phyloP scores from a whole-genome alignment of 73 alveolate species.

The Symbiodinium natans region DNA sequence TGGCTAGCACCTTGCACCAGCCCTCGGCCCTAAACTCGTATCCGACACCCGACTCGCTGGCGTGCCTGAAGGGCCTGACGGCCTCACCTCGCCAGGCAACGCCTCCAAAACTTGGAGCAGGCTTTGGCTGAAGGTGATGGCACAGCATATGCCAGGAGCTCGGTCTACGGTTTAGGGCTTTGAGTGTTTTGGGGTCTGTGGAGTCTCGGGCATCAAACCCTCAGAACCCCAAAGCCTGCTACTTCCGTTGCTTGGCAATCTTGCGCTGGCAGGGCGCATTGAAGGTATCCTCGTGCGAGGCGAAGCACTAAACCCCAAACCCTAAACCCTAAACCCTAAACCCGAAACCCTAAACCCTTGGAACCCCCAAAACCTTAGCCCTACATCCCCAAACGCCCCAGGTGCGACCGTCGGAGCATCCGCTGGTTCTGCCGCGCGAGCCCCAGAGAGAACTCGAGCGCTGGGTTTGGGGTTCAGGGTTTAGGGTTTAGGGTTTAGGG shows the following conservation, averaged over 20 bases:
- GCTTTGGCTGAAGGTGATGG: constrained; percentile 19
- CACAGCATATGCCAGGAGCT: background rate
- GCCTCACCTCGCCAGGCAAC: constrained; percentile 11
- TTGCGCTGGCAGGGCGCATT: background rate
- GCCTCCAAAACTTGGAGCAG: constrained; percentile 54
- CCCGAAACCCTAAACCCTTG: background rate
- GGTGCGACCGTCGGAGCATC: constrained; percentile 78
- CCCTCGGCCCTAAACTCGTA: too few relatives aligned
- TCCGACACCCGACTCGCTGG: too few relatives aligned
- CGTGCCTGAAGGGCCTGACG: background rate
- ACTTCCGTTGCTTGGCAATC: background rate
- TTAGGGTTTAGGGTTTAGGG: too few relatives aligned
- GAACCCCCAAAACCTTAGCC: too few relatives aligned
- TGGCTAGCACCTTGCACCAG: too few relatives aligned
- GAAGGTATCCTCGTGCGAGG: too few relatives aligned
- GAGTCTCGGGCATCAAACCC: background rate
- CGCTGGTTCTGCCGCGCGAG: constrained; percentile 33
- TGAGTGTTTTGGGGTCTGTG: background rate
- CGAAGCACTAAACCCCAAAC: too few relatives aligned
- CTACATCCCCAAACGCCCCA: background rate
- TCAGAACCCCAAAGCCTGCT: background rate
- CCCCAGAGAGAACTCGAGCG: background rate
- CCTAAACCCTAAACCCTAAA: background rate
- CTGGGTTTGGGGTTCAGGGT: background rate
- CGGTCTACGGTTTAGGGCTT: too few relatives aligned